Evolutionary conservation across 331 rosid species (phyloP).

Genomic region (Telfairia occidentalis): DNA sequence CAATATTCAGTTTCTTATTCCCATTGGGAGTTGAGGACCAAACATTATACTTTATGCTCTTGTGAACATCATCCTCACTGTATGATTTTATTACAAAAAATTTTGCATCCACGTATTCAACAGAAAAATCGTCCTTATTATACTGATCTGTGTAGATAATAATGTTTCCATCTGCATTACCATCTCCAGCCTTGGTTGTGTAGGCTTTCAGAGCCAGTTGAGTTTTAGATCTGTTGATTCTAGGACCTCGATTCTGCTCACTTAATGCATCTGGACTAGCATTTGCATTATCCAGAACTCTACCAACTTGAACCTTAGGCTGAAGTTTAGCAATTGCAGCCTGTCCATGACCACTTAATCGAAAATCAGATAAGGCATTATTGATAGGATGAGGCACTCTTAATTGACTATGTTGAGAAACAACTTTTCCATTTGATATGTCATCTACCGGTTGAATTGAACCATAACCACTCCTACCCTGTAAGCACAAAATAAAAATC

Average conservation of each 20-base stretch:
- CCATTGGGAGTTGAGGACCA: slow-evolving; percentile 98
- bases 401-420: slow-evolving; percentile 37
- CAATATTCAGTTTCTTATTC: slow-evolving; percentile 68
- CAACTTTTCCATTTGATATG: slow-evolving; percentile 39
- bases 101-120: slow-evolving; percentile 55
- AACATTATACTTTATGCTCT: slow-evolving; percentile 79
- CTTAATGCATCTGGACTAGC: slow-evolving; percentile 49
- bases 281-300: slow-evolving; percentile 34
- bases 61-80: slow-evolving; percentile 95
- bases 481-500: slow-evolving; percentile 12
- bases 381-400: slow-evolving; percentile 29
- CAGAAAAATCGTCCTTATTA: slow-evolving; percentile 61
- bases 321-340: slow-evolving; percentile 35
- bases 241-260: slow-evolving; percentile 85
- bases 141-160: slow-evolving; percentile 63
- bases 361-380: slow-evolving; percentile 44
- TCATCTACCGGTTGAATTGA: slow-evolving; percentile 36
- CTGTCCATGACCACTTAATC: slow-evolving; percentile 42
- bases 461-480: slow-evolving; percentile 44
- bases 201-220: slow-evolving; percentile 58
- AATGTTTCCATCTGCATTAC: slow-evolving; percentile 54
- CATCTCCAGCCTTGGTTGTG: slow-evolving; percentile 50
- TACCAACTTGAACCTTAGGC: slow-evolving; percentile 40
- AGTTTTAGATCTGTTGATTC: slow-evolving; percentile 47
- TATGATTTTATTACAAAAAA: slow-evolving; percentile 82